phyloP scores from a whole-genome alignment of 1,284 basidiomycete genomes.

The Earliella scabrosa region DNA sequence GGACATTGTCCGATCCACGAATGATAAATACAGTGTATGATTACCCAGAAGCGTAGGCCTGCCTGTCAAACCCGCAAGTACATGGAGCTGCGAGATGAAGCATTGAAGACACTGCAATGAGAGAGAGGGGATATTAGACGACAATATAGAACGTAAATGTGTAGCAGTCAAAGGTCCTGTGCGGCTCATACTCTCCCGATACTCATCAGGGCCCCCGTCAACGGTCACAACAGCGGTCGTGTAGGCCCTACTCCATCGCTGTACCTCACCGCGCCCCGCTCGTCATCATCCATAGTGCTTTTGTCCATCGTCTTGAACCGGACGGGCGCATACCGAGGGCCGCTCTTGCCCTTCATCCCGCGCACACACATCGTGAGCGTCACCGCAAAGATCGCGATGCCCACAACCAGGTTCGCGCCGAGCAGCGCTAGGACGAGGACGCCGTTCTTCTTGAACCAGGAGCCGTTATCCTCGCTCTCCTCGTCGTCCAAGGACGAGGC shows the following conservation, averaged over 20 bases:
- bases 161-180: too few species aligned
- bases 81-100: too few species aligned
- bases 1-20: too few species aligned
- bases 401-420: constrained; percentile 7
- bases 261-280: neutral
- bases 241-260: neutral
- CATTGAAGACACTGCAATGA: too few species aligned
- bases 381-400: constrained; percentile 1
- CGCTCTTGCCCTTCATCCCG: neutral
- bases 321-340: constrained; percentile 3
- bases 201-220: neutral
- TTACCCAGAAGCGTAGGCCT: too few species aligned
- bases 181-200: too few species aligned
- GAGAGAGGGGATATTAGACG: too few species aligned
- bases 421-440: constrained; percentile 4
- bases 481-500: neutral
- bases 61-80: too few species aligned
- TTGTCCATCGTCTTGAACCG: constrained; percentile 4
- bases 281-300: neutral
- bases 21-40: too few species aligned
- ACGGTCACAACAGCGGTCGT: too few species aligned
- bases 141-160: too few species aligned
- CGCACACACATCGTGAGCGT: constrained; percentile 7
- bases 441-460: constrained; percentile 8
- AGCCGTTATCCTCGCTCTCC: neutral